Conservation (phyloP, 73 alveolate species). For the Symbiodinium pilosum region DNA sequence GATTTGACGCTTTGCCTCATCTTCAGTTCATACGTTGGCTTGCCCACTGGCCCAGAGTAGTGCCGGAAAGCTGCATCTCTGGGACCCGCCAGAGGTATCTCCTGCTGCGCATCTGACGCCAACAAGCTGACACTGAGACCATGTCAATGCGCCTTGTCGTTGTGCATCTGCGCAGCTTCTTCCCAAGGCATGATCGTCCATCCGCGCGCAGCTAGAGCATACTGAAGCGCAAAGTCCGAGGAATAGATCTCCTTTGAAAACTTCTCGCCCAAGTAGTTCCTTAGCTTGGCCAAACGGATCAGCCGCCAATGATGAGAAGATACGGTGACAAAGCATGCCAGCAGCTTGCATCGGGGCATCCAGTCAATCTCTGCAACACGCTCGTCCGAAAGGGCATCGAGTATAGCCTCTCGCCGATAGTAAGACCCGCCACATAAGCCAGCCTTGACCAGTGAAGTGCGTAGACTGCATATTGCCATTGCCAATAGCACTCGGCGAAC, state of each 20-base stretch:
- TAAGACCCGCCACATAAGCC: constrained; percentile 88
- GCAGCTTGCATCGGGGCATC: neutral
- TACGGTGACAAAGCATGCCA: neutral
- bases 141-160: constrained; percentile 25
- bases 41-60: constrained; percentile 87
- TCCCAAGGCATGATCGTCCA: constrained; percentile 89
- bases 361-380: constrained; percentile 69
- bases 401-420: constrained; percentile 81
- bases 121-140: no score
- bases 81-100: constrained; percentile 65
- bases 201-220: constrained; percentile 81
- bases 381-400: constrained; percentile 68
- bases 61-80: constrained; percentile 84
- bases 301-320: neutral
- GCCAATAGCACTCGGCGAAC: no score
- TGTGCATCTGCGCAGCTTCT: constrained; percentile 89
- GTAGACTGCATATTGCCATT: no score
- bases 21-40: constrained; percentile 73
- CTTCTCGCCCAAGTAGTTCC: neutral
- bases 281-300: neutral
- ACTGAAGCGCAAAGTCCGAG: constrained; percentile 80
- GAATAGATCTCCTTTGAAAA: constrained; percentile 53
- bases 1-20: constrained; percentile 4
- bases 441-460: constrained; percentile 33
- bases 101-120: constrained; percentile 3